Evolutionary conservation across 169 alveolate genomes (phyloP).

Genomic region (Cryptosporidium meleagridis): DNA sequence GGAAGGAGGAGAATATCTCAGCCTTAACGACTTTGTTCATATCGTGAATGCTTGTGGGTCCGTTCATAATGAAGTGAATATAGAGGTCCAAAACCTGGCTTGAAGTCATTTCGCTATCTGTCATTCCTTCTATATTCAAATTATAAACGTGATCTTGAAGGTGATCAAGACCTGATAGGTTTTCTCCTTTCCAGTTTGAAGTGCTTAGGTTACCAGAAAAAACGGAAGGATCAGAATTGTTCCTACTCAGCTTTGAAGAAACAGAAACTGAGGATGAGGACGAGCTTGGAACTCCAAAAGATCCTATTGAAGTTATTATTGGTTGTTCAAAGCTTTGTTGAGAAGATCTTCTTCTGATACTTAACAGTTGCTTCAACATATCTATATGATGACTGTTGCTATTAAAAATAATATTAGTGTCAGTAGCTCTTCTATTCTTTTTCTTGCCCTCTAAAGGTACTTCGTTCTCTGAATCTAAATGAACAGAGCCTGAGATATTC

Average conservation of each 20-base stretch:
- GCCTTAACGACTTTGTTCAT: constrained; percentile 28
- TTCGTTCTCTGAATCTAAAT: neutral
- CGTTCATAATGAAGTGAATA: constrained; percentile 41
- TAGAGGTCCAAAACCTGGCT: constrained; percentile 23
- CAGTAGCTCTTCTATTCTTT: constrained; percentile 70
- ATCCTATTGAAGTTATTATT: neutral
- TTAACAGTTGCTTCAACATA: constrained; percentile 44
- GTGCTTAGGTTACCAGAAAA: neutral
- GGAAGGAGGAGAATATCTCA: constrained; percentile 9
- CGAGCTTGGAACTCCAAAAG: neutral
- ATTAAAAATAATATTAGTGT: constrained; percentile 49
- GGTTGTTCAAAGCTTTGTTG: constrained; percentile 16
- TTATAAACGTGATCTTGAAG: neutral
- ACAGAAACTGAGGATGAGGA: neutral
- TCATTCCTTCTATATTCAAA: neutral
- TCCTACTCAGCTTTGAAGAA: neutral
- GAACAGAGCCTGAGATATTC: neutral
- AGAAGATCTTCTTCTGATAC: constrained; percentile 42
- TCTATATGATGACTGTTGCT: constrained; percentile 51
- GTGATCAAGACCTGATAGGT: neutral
- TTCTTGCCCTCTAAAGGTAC: neutral
- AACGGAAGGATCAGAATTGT: constrained; percentile 45
- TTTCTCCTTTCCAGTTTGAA: neutral
- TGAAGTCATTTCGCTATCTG: neutral
- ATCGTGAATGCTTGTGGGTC: constrained; percentile 30